phyloP scores from a whole-genome alignment of 257 asterid species.

The Schizonepeta tenuifolia region DNA sequence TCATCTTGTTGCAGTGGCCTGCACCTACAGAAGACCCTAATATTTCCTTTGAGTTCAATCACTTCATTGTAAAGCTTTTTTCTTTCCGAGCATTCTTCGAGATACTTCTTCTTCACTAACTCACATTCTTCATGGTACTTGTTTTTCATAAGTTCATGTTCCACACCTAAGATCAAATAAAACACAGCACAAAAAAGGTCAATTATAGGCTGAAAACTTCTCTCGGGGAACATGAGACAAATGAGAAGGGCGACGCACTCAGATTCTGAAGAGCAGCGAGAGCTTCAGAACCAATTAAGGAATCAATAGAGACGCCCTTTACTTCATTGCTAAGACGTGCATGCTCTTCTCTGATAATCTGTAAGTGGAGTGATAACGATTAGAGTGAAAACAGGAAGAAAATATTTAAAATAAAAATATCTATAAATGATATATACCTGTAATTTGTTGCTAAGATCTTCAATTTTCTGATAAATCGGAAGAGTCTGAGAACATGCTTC shows the following conservation, averaged over 20 bases:
- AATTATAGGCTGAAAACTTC: conserved; percentile 24
- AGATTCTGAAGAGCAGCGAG: conserved; percentile 61
- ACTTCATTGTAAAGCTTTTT: conserved; percentile 81
- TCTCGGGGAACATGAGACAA: not conserved
- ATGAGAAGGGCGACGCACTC: conserved; percentile 48
- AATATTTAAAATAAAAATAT: not conserved
- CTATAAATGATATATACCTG: conserved; percentile 48
- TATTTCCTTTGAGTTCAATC: conserved; percentile 94
- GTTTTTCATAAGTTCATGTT: conserved; percentile 62
- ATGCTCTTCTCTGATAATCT: conserved; percentile 58
- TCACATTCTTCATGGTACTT: conserved; percentile 62
- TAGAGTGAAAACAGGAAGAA: conserved; percentile 16
- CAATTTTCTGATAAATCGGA: conserved; percentile 60
- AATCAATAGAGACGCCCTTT: conserved; percentile 57
- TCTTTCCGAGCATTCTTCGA: conserved; percentile 72
- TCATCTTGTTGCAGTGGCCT: conserved; percentile 85
- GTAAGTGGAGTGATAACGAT: conserved; percentile 26
- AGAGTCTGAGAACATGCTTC: conserved; percentile 53
- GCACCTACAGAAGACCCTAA: conserved; percentile 96
- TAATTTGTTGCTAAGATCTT: conserved; percentile 57
- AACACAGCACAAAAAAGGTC: conserved; percentile 21
- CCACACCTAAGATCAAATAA: conserved; percentile 47
- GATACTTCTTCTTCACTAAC: conserved; percentile 68
- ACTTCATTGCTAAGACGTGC: conserved; percentile 58
- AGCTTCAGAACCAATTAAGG: conserved; percentile 63